Evolutionary conservation across 2,329 filamentous ascomycete genomes (phyloP), one percentile per base, ranked within the genome.

Genomic region (Penicillium sp.): DNA sequence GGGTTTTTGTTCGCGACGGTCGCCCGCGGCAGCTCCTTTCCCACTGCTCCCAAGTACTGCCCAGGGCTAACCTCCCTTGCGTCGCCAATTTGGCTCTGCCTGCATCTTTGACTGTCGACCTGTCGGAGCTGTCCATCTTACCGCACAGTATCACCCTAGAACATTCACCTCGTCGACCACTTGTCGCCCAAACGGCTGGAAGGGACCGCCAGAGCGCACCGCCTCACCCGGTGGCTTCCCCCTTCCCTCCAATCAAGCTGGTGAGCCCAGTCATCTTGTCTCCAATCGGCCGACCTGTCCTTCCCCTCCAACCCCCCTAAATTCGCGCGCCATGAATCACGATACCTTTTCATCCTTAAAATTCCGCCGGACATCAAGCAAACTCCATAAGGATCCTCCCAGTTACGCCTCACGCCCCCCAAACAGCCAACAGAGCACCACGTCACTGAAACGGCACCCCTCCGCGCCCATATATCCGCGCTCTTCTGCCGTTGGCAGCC

Each of bases 401-500:
- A 77, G 75, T 63, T 76, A 78, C 63, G 71, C 70, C 66, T 76
- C 75, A 59, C 73, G 75, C 62, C 74, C 78, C 63, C 74, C 81
- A 64, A 76, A 76, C 61, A 79, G 75, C 67, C 78, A 79, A 64
- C 75, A 79, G 65, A 81, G 77, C 68, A 75, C 73, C 65, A 75
- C 74, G 49, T 78, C 78, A 55, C 74, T 82, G 60, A 81, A 79
- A 67, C 75, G 80, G 68, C 79, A 81, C 67, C 80, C 80, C 35
- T 82, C 80, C 58, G 79, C 79, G 26, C 79, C 79, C 29, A 75
- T 79, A 38, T 78, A 79, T 61, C 79, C 79, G 31, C 79, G 79
- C 51, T 80, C 76, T 50, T 78, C 77, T 61, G 71, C 72, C 55
- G 73, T 70, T 65, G 70, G 71, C 60, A 75, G 71, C 69, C 73